Evolutionary conservation across 345 rosid species (phyloP), one percentile per base, ranked within the genome.

Genomic region (Moricandia arvensis): DNA sequence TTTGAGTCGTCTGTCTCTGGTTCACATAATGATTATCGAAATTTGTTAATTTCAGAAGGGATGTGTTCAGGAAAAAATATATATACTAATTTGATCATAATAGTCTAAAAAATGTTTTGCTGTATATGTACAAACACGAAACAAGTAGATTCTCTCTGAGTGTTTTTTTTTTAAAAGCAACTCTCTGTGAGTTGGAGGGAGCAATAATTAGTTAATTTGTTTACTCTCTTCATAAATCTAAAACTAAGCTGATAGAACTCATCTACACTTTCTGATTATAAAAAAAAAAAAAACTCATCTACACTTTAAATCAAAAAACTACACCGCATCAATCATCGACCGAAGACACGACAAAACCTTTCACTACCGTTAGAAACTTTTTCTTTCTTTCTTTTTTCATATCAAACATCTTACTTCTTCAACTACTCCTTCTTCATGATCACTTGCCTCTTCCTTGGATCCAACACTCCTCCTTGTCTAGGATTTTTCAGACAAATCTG

Each of bases 401-500:
- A 38, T 38, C 16, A 69, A 60, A 61, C 77, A 72, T 66, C 63
- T 49, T 47, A 66, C 58, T 35, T 59, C 34, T 60, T 49, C 53
- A 72, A 4, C 13, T 10, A 78, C 73, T 38, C 27, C 34, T 72
- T 64, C 29, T 72, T 10, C 73, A 78, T 53, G 69, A 78, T 60
- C 77, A 66, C 55, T 78, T 78, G 77, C 69, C 63, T 67, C n/a
- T 2, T 37, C 43, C 8, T 18, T 60, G 16, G 81, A 34, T 49
- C 77, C 73, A 45, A 72, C 58, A 62, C n/a, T 58, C 72, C 13
- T 3, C 76, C 68, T 78, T 43, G 73, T 66, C 63, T 35, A 27
- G 16, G 49, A 43, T 11, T 27, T 72, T 72, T 67, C 77, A 60
- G 81, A 78, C 74, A 60, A 13, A 12, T 43, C 81, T 78, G 66